These are phyloP conservation scores for Magnusiomyces fungicola DNA, from an alignment of 1,139 yeast genomes.

Conservation along the genomic window DNA sequence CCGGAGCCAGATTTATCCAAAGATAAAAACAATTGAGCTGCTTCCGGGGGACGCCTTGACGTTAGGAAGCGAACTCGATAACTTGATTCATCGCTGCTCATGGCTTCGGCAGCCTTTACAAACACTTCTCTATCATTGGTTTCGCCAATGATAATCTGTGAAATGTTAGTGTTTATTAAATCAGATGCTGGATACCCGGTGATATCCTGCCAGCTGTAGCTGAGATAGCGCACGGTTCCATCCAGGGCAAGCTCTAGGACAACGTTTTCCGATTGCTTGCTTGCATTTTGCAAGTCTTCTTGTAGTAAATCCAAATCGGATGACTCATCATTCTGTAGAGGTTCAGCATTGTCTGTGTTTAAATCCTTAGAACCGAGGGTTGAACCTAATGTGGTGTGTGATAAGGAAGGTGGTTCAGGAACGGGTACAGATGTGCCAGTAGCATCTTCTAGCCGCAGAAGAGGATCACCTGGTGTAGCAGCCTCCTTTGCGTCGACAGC, in stretches of 20 bases:
- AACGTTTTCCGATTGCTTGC: conserved; percentile 68
- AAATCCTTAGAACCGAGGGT: too few relatives aligned
- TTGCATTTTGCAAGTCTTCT: conserved; percentile 39
- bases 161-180: conserved; percentile 52
- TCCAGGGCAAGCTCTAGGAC: conserved; percentile 77
- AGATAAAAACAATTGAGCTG: not conserved
- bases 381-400: too few relatives aligned
- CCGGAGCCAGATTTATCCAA: not conserved
- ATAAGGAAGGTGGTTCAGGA: too few relatives aligned
- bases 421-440: too few relatives aligned
- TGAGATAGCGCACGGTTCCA: conserved; percentile 66
- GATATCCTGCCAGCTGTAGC: conserved; percentile 69
- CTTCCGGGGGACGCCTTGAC: not conserved
- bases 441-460: too few relatives aligned
- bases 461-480: too few relatives aligned
- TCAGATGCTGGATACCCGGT: conserved; percentile 43
- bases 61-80: conserved; percentile 62
- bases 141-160: conserved; percentile 59
- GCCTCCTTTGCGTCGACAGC: too few relatives aligned
- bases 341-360: too few relatives aligned
- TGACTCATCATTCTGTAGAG: too few relatives aligned
- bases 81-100: conserved; percentile 68
- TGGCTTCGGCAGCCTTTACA: conserved; percentile 58
- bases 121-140: conserved; percentile 63
- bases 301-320: conserved; percentile 9